phyloP scores from a whole-genome alignment of 164 flowering plant species.

The Euptelea pleiosperma region DNA sequence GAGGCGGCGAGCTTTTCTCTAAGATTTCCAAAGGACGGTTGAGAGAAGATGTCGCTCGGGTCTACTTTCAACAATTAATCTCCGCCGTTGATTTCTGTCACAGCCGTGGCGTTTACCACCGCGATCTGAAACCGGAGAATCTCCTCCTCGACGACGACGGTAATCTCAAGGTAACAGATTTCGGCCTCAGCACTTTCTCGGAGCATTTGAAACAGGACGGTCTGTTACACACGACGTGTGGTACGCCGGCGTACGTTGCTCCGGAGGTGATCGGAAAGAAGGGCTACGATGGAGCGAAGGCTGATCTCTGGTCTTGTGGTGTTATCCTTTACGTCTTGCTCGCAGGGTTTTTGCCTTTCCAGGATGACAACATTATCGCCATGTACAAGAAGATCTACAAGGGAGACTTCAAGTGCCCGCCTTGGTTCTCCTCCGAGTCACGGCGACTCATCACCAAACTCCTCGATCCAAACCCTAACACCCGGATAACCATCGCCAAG shows the following conservation, averaged over 20 bases:
- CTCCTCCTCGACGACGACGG: slow-evolving; percentile 28
- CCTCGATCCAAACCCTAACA: slow-evolving; percentile 35
- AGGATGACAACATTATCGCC: slow-evolving; percentile 34
- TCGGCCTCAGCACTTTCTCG: slow-evolving; percentile 31
- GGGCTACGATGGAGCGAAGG: slow-evolving; percentile 43
- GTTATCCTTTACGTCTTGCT: slow-evolving; percentile 35
- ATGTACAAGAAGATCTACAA: slow-evolving; percentile 39
- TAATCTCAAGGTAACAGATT: slow-evolving; percentile 33
- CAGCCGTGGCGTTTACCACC: slow-evolving; percentile 26
- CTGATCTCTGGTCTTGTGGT: slow-evolving; percentile 43
- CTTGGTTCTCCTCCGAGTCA: slow-evolving; percentile 38
- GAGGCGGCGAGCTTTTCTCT: slow-evolving; percentile 35
- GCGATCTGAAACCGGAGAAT: slow-evolving; percentile 34
- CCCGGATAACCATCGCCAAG: slow-evolving; percentile 25
- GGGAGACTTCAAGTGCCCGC: slow-evolving; percentile 39
- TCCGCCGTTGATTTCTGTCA: slow-evolving; percentile 38
- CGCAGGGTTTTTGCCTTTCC: slow-evolving; percentile 36
- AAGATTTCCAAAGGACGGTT: slow-evolving; percentile 26
- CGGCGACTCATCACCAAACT: slow-evolving; percentile 26
- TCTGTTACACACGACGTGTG: slow-evolving; percentile 27
- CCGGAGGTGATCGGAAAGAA: slow-evolving; percentile 38
- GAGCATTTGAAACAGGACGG: slow-evolving; percentile 38
- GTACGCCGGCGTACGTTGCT: slow-evolving; percentile 26
- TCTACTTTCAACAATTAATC: slow-evolving; percentile 32
- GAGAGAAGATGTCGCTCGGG: slow-evolving; percentile 26